These are phyloP conservation scores for Ziziphus jujuba DNA, from an alignment of 306 rosid species.

Conservation along the genomic window DNA sequence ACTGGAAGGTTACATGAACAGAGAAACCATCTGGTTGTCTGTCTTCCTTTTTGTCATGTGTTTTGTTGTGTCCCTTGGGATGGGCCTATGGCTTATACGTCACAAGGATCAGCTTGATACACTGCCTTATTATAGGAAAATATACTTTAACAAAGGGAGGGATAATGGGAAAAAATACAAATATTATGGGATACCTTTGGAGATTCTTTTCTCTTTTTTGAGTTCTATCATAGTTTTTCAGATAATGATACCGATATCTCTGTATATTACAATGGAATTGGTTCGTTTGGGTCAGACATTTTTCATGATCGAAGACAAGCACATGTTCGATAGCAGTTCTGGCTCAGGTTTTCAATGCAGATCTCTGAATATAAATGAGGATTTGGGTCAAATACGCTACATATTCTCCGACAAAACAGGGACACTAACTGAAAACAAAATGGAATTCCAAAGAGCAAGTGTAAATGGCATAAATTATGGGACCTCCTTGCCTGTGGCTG, in stretches of 20 bases:
- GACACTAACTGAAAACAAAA: constrained; percentile 94
- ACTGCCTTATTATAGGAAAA: constrained; percentile 85
- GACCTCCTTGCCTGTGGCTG: constrained; percentile 37
- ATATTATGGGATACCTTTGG: constrained; percentile 88
- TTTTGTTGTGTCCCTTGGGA: constrained; percentile 82
- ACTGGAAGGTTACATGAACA: constrained; percentile 86
- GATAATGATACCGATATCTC: constrained; percentile 99
- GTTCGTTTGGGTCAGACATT: constrained; percentile 97
- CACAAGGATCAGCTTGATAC: constrained; percentile 71
- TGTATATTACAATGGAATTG: constrained; percentile 95
- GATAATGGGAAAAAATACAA: constrained; percentile 53
- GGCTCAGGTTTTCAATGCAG: constrained; percentile 95
- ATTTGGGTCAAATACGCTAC: constrained; percentile 93
- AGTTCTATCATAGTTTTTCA: constrained; percentile 95
- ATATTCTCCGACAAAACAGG: constrained; percentile 97
- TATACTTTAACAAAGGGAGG: constrained; percentile 40
- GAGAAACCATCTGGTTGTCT: constrained; percentile 90
- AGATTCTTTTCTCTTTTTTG: constrained; percentile 86
- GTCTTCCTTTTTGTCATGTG: constrained; percentile 79
- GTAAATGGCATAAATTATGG: constrained; percentile 67
- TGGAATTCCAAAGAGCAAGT: constrained; percentile 94
- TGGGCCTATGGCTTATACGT: constrained; percentile 77
- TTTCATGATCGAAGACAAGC: constrained; percentile 88
- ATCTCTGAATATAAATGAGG: constrained; percentile 95
- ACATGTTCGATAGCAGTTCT: constrained; percentile 65